A percentile compares a stretch with the other conserved stretches of the same genome.
Evolutionary conservation across 106 monocot species (phyloP).

Genomic region (Dactylorhiza incarnata): DNA sequence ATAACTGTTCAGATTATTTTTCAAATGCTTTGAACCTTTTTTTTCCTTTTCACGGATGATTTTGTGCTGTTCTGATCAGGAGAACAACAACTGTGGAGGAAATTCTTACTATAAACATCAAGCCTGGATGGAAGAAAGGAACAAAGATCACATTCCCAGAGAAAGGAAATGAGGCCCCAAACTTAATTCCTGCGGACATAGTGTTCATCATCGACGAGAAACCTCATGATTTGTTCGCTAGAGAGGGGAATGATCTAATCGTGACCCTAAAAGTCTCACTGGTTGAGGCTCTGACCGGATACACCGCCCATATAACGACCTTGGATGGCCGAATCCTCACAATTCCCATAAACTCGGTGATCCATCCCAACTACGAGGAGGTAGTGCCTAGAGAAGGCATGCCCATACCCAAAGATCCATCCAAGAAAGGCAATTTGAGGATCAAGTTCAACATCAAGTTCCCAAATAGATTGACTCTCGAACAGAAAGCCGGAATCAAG

Average conservation of each 20-base stretch:
- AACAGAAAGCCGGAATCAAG: slow-evolving; percentile 20
- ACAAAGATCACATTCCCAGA: slow-evolving; percentile 27
- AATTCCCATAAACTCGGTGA: slow-evolving; percentile 14
- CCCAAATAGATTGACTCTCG: slow-evolving; percentile 8
- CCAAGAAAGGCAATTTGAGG: slow-evolving; percentile 14
- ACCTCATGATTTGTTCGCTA: slow-evolving; percentile 17
- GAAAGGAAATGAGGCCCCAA: slow-evolving; percentile 23
- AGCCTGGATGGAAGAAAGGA: slow-evolving; percentile 28
- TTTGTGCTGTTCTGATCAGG: slow-evolving; percentile 1
- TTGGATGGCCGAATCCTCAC: slow-evolving; percentile 23
- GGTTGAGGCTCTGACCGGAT: slow-evolving; percentile 14
- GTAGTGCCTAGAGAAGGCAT: slow-evolving; percentile 15
- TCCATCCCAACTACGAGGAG: slow-evolving; percentile 24
- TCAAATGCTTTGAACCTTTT: too few species aligned
- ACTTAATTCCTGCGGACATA: slow-evolving; percentile 28
- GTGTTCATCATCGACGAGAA: slow-evolving; percentile 30
- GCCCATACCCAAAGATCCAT: slow-evolving; percentile 20
- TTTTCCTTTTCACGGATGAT: neutral
- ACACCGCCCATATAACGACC: slow-evolving; percentile 12
- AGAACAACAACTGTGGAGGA: slow-evolving; percentile 22
- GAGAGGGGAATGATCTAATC: slow-evolving; percentile 22
- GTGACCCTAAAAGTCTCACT: slow-evolving; percentile 11
- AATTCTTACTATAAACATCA: slow-evolving; percentile 23
- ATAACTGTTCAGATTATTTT: too few species aligned
- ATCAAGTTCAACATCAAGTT: slow-evolving; percentile 23